These are phyloP conservation scores for Hippophae tibetana DNA, from an alignment of 306 rosid genomes.

Conservation along the genomic window DNA sequence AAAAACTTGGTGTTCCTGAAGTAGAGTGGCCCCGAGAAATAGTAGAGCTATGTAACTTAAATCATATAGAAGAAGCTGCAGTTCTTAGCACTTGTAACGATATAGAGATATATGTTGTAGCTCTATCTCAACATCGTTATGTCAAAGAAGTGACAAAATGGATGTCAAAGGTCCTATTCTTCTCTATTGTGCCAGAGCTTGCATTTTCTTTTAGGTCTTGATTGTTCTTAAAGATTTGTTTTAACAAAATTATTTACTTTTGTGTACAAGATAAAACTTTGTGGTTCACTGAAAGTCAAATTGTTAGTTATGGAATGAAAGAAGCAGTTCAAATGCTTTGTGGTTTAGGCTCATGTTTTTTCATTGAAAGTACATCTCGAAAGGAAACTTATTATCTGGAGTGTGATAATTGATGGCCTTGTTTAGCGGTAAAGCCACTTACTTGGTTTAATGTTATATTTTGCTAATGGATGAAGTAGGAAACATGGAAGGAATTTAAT, in stretches of 20 bases:
- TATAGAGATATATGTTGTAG: slow-evolving; percentile 89
- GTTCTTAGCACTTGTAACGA: slow-evolving; percentile 88
- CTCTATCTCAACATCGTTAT: slow-evolving; percentile 82
- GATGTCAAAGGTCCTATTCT: slow-evolving; percentile 65
- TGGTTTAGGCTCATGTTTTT: no score
- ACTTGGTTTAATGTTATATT: no score
- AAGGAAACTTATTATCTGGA: no score
- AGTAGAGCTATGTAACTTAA: slow-evolving; percentile 65
- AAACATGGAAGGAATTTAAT: no score
- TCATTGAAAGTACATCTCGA: no score
- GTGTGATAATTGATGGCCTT: no score
- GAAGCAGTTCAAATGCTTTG: no score
- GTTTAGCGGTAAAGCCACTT: no score
- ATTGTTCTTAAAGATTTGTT: background rate
- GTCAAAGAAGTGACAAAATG: slow-evolving; percentile 87
- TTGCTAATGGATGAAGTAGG: no score
- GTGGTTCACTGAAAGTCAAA: background rate
- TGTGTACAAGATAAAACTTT: background rate
- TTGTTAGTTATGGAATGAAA: no score
- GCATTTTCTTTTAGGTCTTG: background rate
- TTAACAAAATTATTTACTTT: background rate
- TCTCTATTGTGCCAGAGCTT: background rate
- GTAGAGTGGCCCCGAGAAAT: slow-evolving; percentile 96
- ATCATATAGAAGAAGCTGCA: slow-evolving; percentile 91
- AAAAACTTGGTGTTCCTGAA: slow-evolving; percentile 81